Evolutionary conservation across 805 yeast genomes (phyloP), one percentile per base, ranked within the genome.

Genomic region (Pichia insulana): DNA sequence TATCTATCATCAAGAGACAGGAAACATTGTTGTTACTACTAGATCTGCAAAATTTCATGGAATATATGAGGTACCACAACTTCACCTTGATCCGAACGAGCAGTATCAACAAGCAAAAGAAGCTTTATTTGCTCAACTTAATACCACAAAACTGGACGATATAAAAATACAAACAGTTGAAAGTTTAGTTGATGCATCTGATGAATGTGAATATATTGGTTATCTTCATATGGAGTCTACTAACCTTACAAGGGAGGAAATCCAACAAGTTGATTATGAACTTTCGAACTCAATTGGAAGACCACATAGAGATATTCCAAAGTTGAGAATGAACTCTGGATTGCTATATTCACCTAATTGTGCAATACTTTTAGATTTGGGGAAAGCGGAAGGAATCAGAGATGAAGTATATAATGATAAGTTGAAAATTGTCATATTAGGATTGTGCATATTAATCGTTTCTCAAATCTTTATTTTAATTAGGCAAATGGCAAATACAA

Each of bases 291-390:
- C 96, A 1, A 56, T 73, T n/a, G 97, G 97, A 0, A 66, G 83
- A 46, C 96, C 96, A 2, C 71, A 79, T 13, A 69, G 72, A 15
- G 45, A 54, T 1, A 56, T 80, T 5, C 96, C 96, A 0, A 53
- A 59, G 0, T 49, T 89, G 15, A 63, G 63, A 27, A 53, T 89
- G 9, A 58, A 70, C 2, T 61, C 71, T 10, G 87, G 82, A 7
- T 48, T 86, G 12, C 45, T 86, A 16, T 88, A 84, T 54, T 86
- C 96, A 0, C 97, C 97, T 0, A 95, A 89, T 56, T 89, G 97
- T 66, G 95, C 89, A 0, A 55, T 81, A 2, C 56, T 73, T 2
- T 46, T 85, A 4, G 57, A 62, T 6, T 34, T 73, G 7, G 57
- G 58, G 7, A 48, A 54, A 7, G 59, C 66, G 2, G 42, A 44